Evolutionary conservation across 805 yeast species (phyloP), one percentile per base, ranked within the genome.

Genomic region (Candida piceae): DNA sequence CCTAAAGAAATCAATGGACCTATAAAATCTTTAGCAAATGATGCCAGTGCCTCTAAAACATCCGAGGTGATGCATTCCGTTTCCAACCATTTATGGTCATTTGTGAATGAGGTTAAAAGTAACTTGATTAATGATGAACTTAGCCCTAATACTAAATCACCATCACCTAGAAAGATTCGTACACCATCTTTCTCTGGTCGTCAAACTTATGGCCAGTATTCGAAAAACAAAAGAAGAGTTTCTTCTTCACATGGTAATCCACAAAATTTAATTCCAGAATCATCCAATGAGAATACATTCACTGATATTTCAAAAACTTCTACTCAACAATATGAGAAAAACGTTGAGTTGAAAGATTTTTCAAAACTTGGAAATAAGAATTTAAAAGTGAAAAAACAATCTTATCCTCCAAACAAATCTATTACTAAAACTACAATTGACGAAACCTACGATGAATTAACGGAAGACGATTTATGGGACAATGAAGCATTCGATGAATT

Each of bases 61-160:
- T 54, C 49, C 13, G 69, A 57, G 32, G 56, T 59, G 4, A 49
- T 62, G 43, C 63, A 65, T 32, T 53, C 63, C 5, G 67, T 69
- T 2, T 60, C 72, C 0, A 55, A 51, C 29, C 68, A 72, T 10
- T 35, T 73, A 4, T 73, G 78, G 78, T 64, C 66, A 2, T 70
- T 73, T 50, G 73, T 73, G 7, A 69, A 63, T 46, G 78, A 72
- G 37, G 69, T 73, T 18, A 72, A 68, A 43, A 43, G 53, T 5
- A 58, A 58, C 40, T 41, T 60, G 25, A 29, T 57, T 13, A 39
- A 44, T 22, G 54, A 51, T 7, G 54, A 48, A 18, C 16, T 22
- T 12, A 16, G n/a, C 8, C n/a, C 8, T 20, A 18, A n/a, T 4
- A 12, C 17, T 5, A 27, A 28, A 9, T 28, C 36, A 5, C 15